These are phyloP conservation scores for Elongisporangium prolatum DNA, from an alignment of 352 stramenopile genomes.

Conservation along the genomic window DNA sequence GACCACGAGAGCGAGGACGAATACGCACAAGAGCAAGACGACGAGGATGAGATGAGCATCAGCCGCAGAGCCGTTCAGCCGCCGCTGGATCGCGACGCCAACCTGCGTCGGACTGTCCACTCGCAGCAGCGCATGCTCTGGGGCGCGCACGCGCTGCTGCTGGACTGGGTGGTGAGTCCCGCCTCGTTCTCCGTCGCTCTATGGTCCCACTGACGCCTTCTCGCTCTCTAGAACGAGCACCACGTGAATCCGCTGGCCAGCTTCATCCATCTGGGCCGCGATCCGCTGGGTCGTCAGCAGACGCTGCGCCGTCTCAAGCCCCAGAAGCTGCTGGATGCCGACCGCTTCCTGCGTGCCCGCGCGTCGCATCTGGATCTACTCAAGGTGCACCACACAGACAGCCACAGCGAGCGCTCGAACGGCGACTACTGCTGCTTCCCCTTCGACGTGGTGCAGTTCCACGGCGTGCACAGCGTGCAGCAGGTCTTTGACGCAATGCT, in stretches of 20 bases:
- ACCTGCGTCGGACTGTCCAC: not conserved
- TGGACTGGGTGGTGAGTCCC: not conserved
- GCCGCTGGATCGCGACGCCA: not conserved
- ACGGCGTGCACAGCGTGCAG: conserved; percentile 13
- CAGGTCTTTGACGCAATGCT: conserved; percentile 28
- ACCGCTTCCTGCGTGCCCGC: conserved; percentile 9
- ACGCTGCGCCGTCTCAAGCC: conserved; percentile 3
- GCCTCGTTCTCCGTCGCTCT: conserved; percentile 3
- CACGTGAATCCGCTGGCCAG: conserved; percentile 5
- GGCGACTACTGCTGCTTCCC: conserved; percentile 17
- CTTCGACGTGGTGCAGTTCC: conserved; percentile 19
- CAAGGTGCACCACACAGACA: conserved; percentile 9
- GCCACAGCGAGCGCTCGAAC: conserved; percentile 18
- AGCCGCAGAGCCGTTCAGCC: not conserved
- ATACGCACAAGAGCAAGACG: not conserved
- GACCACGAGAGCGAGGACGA: not conserved
- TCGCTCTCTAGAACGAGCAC: not conserved
- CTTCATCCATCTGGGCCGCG: conserved; percentile 6
- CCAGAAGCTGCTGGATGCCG: conserved; percentile 7
- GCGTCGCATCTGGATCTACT: conserved; percentile 9
- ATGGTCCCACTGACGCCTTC: not conserved
- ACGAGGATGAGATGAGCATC: not conserved
- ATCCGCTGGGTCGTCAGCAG: conserved; percentile 1
- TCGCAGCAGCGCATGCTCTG: not conserved
- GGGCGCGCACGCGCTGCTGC: not conserved